Evolutionary conservation across 2,329 filamentous ascomycete genomes (phyloP).

Genomic region (Phyllosticta citriasiana): DNA sequence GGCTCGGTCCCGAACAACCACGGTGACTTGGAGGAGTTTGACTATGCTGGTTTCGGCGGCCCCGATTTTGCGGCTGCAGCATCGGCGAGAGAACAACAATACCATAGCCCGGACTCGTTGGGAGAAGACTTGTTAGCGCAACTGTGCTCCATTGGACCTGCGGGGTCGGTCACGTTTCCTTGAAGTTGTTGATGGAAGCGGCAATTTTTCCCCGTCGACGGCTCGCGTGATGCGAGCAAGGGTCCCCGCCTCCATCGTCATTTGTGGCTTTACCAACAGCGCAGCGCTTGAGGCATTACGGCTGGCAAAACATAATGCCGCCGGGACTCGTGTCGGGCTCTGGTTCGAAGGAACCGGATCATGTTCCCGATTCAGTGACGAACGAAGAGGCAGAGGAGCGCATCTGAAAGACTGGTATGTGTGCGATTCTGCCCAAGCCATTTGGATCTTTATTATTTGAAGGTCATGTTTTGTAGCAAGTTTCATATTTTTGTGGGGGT

Average conservation of each 20-base stretch:
- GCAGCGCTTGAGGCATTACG: background rate
- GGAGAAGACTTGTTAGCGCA: conserved; percentile 9
- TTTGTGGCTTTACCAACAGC: background rate
- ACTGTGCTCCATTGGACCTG: conserved; percentile 8
- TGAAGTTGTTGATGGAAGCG: background rate
- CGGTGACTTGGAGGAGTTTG: background rate
- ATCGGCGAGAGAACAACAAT: background rate
- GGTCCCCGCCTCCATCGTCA: background rate
- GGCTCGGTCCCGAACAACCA: background rate
- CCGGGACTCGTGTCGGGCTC: background rate
- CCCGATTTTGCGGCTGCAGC: background rate
- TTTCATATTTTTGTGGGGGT: background rate
- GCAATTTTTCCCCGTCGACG: background rate
- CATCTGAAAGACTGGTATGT: too few species aligned
- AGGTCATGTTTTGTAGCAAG: background rate
- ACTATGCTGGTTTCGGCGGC: conserved; percentile 4
- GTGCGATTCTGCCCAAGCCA: too few species aligned
- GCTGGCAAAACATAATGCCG: background rate
- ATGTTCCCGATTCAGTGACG: background rate
- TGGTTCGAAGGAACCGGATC: background rate
- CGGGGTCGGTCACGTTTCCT: conserved; percentile 4
- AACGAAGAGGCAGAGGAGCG: background rate
- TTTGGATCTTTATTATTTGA: too few species aligned
- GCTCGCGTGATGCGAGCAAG: background rate
- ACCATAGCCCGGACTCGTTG: conserved; percentile 7